Evolutionary conservation across 768 basidiomycete genomes (phyloP), one percentile per base, ranked within the genome.

Genomic region (Suillus plorans): DNA sequence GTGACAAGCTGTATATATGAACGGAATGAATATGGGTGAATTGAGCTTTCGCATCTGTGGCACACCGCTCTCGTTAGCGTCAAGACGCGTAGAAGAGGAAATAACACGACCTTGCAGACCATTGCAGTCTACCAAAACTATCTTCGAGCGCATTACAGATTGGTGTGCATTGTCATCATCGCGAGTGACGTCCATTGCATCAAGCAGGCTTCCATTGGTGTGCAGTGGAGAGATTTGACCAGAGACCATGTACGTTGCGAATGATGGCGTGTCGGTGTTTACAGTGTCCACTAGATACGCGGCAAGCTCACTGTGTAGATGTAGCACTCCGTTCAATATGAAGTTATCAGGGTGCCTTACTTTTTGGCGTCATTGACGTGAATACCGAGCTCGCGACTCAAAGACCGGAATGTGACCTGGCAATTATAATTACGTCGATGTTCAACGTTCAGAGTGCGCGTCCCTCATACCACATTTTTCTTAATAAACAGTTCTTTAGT

Each of bases 281-380:
- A 67, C 68, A 14, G 81, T 80, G 44, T 81, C 77, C 9, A 80
- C 78, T 70, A 88, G 81, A 69, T 86, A 94, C 1, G 72, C 70
- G 18, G 84, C 85, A 9, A 94, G 82, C 69, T 89, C 88, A 69
- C 92, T 94, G 69, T 12, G 20, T 9, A 61, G n/a, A 18, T 52
- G 49, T 28, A 61, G 31, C 47, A 59, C 13, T 20, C 60, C 44
- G 59, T 60, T 47, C 63, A 60, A 42, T 42, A 56, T 18, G 52
- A 37, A 18, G 6, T 36, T 22, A 58, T 25, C n/a, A 18, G 13
- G 8, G 14, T 39, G 20, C 59, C 83, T 70, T 65, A 93, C 92
- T 87, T 89, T 73, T 93, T 94, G 22, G 92, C 92, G 44, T 77
- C 77, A 74, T 92, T 91, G 70, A 93, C 91, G 69, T 93, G 89